Percentiles rank a stretch among this genome's conserved stretches.
Evolutionary conservation across 495 filamentous ascomycete species (phyloP).

Genomic region (Collariella sp.): DNA sequence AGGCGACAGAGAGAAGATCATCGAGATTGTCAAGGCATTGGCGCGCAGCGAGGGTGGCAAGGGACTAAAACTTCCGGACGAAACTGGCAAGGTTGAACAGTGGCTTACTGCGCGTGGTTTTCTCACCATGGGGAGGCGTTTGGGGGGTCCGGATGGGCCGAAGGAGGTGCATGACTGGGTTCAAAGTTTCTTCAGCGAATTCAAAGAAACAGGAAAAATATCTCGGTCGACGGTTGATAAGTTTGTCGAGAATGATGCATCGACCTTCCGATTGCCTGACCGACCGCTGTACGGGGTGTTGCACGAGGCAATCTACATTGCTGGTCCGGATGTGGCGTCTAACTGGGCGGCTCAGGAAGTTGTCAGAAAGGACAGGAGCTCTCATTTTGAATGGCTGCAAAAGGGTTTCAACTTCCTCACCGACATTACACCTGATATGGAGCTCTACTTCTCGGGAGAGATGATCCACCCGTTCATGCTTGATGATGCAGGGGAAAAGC

Average conservation of each 20-base stretch:
- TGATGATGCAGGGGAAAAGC: conserved; percentile 31
- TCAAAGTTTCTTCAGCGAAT: conserved; percentile 5
- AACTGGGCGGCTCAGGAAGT: conserved; percentile 40
- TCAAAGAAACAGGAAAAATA: conserved; percentile 44
- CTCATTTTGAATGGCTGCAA: conserved; percentile 36
- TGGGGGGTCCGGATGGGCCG: conserved; percentile 59
- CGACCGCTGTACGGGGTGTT: conserved; percentile 23
- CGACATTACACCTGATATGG: conserved; percentile 30
- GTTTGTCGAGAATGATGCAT: conserved; percentile 25
- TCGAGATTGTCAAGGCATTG: conserved; percentile 40
- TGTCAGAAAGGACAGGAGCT: conserved; percentile 12
- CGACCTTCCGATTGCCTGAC: conserved; percentile 12
- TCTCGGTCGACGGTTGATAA: conserved; percentile 56
- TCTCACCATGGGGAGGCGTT: conserved; percentile 62
- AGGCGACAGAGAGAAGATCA: conserved; percentile 59
- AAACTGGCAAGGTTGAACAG: background rate
- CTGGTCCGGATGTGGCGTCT: background rate
- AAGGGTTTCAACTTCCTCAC: conserved; percentile 8
- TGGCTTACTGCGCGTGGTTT: conserved; percentile 58
- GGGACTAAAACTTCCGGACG: background rate
- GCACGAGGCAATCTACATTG: conserved; percentile 24
- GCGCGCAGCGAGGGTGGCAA: conserved; percentile 37
- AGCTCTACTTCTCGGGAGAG: conserved; percentile 78
- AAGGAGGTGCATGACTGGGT: conserved; percentile 53
- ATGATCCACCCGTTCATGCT: conserved; percentile 63